phyloP scores from a whole-genome alignment of 257 asterid species.

The Misopates orontium region DNA sequence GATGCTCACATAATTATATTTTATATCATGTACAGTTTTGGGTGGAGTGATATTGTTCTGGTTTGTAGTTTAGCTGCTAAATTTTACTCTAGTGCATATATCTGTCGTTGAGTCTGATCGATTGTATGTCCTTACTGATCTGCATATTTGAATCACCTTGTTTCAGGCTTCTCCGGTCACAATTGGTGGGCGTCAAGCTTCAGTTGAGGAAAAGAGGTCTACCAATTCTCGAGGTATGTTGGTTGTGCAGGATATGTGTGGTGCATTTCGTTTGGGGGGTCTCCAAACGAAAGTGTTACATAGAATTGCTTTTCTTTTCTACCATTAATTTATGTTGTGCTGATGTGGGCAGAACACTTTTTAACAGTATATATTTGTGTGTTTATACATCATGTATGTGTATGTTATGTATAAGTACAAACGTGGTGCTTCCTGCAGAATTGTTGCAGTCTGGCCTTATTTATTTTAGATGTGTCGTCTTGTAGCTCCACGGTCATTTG shows the following conservation, averaged over 20 bases:
- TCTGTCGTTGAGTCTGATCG: background rate
- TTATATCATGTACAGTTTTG: no score
- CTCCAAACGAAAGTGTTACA: background rate
- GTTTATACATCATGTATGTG: no score
- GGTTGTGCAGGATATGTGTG: conserved; percentile 3
- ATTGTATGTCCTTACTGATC: background rate
- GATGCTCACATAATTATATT: no score
- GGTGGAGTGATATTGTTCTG: background rate
- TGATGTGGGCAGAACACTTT: background rate
- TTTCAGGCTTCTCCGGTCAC: conserved; percentile 59
- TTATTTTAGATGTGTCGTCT: background rate
- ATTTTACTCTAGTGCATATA: no score
- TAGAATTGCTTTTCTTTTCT: background rate
- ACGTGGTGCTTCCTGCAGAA: background rate
- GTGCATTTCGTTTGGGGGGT: background rate
- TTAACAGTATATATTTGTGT: background rate
- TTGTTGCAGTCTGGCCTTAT: background rate
- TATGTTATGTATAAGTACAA: no score
- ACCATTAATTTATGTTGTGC: background rate
- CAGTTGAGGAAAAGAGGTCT: conserved; percentile 61
- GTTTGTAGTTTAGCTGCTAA: background rate
- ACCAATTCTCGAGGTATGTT: conserved; percentile 59
- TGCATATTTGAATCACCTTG: conserved; percentile 18
- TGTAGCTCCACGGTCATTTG: background rate
- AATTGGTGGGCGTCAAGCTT: conserved; percentile 53